A percentile compares a stretch with the other conserved stretches of the same genome.
Evolutionary conservation across 192 early-diverging fungal genomes (phyloP).

Genomic region (Coemansia sp.): DNA sequence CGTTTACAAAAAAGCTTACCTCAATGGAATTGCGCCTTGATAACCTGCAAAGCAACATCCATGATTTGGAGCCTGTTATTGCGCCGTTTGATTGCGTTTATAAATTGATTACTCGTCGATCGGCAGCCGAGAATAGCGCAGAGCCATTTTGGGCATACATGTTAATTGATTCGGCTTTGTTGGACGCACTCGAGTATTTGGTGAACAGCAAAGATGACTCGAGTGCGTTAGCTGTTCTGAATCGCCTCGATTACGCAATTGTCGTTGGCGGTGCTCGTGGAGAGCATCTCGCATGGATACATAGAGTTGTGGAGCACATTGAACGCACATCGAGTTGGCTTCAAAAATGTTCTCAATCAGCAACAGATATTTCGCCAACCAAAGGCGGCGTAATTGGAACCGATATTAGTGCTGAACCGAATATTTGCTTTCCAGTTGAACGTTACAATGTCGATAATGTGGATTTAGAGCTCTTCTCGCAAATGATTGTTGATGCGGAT

Average conservation of each 20-base stretch:
- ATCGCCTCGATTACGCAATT: slow-evolving; percentile 20
- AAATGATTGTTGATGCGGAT: slow-evolving; percentile 3
- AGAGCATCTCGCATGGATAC: slow-evolving; percentile 17
- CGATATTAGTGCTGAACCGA: not conserved
- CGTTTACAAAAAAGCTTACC: not conserved
- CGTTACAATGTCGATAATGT: slow-evolving; percentile 2
- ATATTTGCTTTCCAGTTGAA: slow-evolving; percentile 1
- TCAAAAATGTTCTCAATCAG: not conserved
- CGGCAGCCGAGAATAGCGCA: slow-evolving; percentile 3
- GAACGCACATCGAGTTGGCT: slow-evolving; percentile 6
- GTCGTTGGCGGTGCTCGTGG: slow-evolving; percentile 7
- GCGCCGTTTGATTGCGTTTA: not conserved
- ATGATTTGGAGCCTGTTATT: not conserved
- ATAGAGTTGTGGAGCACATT: slow-evolving; percentile 3
- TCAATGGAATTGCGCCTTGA: too few relatives aligned
- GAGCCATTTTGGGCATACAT: slow-evolving; percentile 12
- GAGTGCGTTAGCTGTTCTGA: slow-evolving; percentile 2
- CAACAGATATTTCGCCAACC: not conserved
- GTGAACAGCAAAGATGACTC: not conserved
- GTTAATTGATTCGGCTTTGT: slow-evolving; percentile 9
- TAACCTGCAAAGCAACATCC: too few relatives aligned
- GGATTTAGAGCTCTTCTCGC: slow-evolving; percentile 12
- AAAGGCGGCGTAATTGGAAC: too few relatives aligned
- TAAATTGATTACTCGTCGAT: not conserved
- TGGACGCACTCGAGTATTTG: slow-evolving; percentile 14